These are phyloP conservation scores for Hippophae tibetana DNA, from an alignment of 306 rosid species.

Conservation along the genomic window DNA sequence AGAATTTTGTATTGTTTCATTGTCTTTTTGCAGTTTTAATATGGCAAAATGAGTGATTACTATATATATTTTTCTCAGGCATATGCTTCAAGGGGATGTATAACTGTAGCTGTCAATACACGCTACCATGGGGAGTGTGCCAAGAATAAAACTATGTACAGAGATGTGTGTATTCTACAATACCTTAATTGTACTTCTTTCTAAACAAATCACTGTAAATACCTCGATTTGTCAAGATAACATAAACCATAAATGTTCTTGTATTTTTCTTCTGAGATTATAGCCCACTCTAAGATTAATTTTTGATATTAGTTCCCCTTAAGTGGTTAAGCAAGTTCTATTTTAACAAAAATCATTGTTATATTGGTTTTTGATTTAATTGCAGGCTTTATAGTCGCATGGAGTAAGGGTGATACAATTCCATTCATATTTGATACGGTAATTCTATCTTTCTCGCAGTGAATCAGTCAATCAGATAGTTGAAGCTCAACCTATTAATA, in stretches of 20 bases:
- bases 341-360: conserved; percentile 9
- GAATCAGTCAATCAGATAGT: conserved; percentile 14
- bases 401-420: conserved; percentile 77
- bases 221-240: no score
- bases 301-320: conserved; percentile 3
- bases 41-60: conserved; percentile 9
- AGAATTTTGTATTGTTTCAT: not conserved
- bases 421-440: conserved; percentile 97
- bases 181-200: not conserved
- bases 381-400: conserved; percentile 77
- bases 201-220: no score
- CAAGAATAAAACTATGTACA: conserved; percentile 40
- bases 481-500: conserved; percentile 12
- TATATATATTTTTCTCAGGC: conserved; percentile 34
- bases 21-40: not conserved
- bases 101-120: conserved; percentile 72
- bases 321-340: conserved; percentile 5
- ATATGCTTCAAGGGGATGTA: conserved; percentile 84
- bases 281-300: conserved; percentile 1
- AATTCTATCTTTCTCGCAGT: conserved; percentile 18
- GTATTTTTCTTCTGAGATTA: no score
- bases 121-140: conserved; percentile 99
- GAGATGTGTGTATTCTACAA: conserved; percentile 36
- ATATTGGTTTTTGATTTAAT: conserved; percentile 5
- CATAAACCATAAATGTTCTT: no score